These are phyloP conservation scores for Rhododendron molle DNA, from an alignment of 148 eudicot genomes.

Conservation along the genomic window DNA sequence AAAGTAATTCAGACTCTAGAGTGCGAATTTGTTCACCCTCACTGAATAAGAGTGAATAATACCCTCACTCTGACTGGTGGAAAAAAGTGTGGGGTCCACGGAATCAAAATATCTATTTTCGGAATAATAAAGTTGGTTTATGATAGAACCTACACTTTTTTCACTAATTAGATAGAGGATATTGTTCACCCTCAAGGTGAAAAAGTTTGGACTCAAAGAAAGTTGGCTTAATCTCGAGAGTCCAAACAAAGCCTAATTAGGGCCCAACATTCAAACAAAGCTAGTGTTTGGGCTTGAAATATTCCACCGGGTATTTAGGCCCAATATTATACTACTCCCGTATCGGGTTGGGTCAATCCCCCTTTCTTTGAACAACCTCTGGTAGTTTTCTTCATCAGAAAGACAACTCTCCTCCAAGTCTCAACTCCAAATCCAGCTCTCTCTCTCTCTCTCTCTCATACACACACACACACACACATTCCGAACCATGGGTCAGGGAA, in stretches of 20 bases:
- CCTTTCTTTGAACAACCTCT: background rate
- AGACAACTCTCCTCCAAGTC: background rate
- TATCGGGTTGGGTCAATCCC: background rate
- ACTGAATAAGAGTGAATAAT: too few relatives aligned
- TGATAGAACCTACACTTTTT: too few relatives aligned
- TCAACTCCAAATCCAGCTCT: background rate
- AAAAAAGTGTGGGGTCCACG: too few relatives aligned
- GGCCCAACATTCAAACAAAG: background rate
- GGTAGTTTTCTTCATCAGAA: background rate
- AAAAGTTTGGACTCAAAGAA: too few relatives aligned
- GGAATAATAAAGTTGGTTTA: too few relatives aligned
- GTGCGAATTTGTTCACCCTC: too few relatives aligned
- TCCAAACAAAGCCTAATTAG: background rate
- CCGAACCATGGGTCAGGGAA: conserved; percentile 66
- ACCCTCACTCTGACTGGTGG: too few relatives aligned
- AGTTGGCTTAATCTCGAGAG: background rate
- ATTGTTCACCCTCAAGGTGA: too few relatives aligned
- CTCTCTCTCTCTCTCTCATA: background rate
- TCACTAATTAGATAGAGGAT: too few relatives aligned
- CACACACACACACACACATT: too few relatives aligned
- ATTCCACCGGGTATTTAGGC: background rate
- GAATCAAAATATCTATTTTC: too few relatives aligned
- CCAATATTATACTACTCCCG: background rate
- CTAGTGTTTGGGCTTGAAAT: background rate
- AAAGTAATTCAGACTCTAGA: too few relatives aligned